These are phyloP conservation scores for Aspergillus sp. DNA, from an alignment of 2,329 filamentous ascomycete species.

Conservation along the genomic window DNA sequence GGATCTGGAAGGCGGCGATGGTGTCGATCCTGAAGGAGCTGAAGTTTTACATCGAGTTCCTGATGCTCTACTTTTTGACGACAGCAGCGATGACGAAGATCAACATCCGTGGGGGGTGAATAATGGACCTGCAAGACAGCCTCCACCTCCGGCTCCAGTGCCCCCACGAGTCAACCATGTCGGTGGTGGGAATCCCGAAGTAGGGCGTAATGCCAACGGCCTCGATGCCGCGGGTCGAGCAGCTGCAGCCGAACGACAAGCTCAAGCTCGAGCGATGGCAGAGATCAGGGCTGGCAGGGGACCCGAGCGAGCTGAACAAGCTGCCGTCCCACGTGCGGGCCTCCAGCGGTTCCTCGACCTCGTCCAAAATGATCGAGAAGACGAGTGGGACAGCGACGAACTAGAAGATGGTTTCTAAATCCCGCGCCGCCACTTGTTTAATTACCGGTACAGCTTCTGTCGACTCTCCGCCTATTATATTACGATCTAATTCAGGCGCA, in stretches of 20 bases:
- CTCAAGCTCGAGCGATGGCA: constrained; percentile 40
- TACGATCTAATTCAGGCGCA: not conserved
- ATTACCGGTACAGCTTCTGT: not conserved
- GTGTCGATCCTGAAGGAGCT: constrained; percentile 42
- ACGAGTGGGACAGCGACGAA: constrained; percentile 62
- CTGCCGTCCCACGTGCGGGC: constrained; percentile 29
- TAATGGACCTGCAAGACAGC: constrained; percentile 30
- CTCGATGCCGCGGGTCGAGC: constrained; percentile 37
- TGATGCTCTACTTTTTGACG: constrained; percentile 40
- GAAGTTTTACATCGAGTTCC: constrained; percentile 41
- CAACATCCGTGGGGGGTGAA: constrained; percentile 26
- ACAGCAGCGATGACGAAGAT: constrained; percentile 32
- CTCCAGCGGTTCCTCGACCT: constrained; percentile 55
- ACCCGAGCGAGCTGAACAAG: constrained; percentile 17
- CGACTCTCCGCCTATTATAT: not conserved
- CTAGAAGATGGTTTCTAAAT: constrained; percentile 44
- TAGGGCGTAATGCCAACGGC: constrained; percentile 23
- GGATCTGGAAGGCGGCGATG: constrained; percentile 83
- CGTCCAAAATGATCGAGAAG: constrained; percentile 55
- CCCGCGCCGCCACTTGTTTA: not conserved
- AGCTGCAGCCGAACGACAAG: constrained; percentile 39
- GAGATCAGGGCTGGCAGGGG: constrained; percentile 31
- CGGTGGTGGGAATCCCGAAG: constrained; percentile 29
- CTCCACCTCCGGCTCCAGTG: constrained; percentile 42
- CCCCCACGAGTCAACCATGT: constrained; percentile 36